Evolutionary conservation across 1,139 yeast genomes (phyloP).

Genomic region (Geotrichum phurueaensis): DNA sequence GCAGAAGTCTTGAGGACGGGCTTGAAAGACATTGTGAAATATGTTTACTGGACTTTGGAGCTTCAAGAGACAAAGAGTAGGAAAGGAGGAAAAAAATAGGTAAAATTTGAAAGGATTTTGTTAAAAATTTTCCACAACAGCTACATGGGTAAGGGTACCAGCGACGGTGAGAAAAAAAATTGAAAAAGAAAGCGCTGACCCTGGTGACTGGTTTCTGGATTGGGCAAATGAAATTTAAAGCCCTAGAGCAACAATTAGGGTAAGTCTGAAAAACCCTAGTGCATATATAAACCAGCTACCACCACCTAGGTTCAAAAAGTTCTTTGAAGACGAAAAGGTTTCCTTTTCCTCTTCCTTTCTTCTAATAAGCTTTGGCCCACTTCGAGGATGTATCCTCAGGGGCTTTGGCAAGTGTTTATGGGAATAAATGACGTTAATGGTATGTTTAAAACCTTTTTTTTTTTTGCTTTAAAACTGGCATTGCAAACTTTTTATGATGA

Average conservation of each 20-base stretch:
- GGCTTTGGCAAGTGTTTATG: background rate
- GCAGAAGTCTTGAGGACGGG: constrained; percentile 73
- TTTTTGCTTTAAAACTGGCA: background rate
- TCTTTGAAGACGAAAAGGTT: background rate
- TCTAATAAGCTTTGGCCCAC: background rate
- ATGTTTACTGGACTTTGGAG: background rate
- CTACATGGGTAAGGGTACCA: constrained; percentile 3
- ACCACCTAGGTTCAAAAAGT: background rate
- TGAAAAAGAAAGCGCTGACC: background rate
- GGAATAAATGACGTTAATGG: background rate
- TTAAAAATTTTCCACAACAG: background rate
- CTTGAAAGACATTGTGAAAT: constrained; percentile 61
- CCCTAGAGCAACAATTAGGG: background rate
- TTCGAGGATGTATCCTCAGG: background rate
- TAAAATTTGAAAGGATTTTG: background rate
- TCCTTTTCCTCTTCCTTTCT: background rate
- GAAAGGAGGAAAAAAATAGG: background rate
- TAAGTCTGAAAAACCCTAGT: constrained; percentile 1
- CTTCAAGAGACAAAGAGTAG: constrained; percentile 15
- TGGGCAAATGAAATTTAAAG: background rate
- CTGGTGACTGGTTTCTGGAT: background rate
- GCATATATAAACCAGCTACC: background rate
- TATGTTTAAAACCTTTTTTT: background rate
- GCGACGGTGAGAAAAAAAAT: constrained; percentile 4
- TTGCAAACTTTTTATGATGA: constrained; percentile 30